Conservation (phyloP, 345 rosid species). For the Pugionium dolabratum region DNA sequence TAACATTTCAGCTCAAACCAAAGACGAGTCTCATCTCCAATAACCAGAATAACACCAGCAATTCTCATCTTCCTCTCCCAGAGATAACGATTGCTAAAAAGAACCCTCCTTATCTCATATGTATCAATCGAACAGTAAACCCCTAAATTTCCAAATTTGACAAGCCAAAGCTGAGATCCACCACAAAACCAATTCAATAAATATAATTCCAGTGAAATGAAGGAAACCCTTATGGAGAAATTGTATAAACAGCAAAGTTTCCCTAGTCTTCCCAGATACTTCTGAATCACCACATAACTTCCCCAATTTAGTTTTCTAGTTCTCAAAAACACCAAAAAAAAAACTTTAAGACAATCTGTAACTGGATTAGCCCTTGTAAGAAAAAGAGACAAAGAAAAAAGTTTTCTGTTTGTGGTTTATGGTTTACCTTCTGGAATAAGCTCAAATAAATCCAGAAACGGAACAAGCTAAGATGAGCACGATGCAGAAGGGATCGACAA, state of each 20-base stretch:
- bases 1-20: slow-evolving; percentile 51
- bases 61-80: slow-evolving; percentile 43
- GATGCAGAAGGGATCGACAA: slow-evolving; percentile 47
- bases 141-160: slow-evolving; percentile 48
- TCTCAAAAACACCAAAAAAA: slow-evolving; percentile 1
- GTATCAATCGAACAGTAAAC: slow-evolving; percentile 31
- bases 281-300: slow-evolving; percentile 9
- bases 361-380: no score
- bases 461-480: slow-evolving; percentile 42
- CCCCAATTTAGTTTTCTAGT: background rate
- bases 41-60: slow-evolving; percentile 42
- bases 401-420: slow-evolving; percentile 25
- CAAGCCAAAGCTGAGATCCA: slow-evolving; percentile 40
- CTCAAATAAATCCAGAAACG: slow-evolving; percentile 45
- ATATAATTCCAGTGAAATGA: slow-evolving; percentile 31
- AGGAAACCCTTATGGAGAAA: slow-evolving; percentile 39
- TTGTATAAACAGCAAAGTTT: background rate
- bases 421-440: slow-evolving; percentile 57
- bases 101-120: background rate
- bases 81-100: background rate
- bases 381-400: background rate
- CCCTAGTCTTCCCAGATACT: background rate
- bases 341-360: no score
- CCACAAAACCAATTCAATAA: slow-evolving; percentile 36
- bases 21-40: slow-evolving; percentile 42